Base-by-base conservation (phyloP, 2,329 filamentous ascomycete species). In the Ramularia endophylla region DNA sequence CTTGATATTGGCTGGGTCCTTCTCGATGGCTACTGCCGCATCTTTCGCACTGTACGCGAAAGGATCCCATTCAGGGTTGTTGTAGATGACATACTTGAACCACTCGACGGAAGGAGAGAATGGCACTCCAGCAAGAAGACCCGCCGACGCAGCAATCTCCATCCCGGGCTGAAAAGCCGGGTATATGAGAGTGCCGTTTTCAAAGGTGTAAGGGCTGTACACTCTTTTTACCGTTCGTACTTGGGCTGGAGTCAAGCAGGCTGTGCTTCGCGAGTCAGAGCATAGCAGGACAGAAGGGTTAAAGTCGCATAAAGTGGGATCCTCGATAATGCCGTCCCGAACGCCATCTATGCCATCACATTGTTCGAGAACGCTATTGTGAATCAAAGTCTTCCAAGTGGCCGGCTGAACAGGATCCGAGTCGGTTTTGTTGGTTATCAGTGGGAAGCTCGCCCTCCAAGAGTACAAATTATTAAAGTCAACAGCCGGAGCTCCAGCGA, bases 71-170 rank as follows among this genome's bases (percentile, higher is more conserved):
- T 34, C 51, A 0, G 43, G 57, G 49, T 70, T 56, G 45, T 68
- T 68, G 59, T 68, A 71, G 34, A 75, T 58, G 5, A 59, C 71
- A 48, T 71, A 73, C 16, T 61, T 62, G 58, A 69, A 71, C 69
- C 68, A 75, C 50, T 72, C 68, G 4, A 71, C 64, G 54, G 73
- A 64, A 13, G 65, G 60, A 1, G 71, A 70, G 48, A 68, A 74
- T 3, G 72, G 59, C 1, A 73, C 51, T 3, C 57, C 41, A 1
- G 61, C 37, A 30, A 2, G 71, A 25, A 75, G 60, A 47, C 70
- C 73, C 12, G 51, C 47, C 3, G 55, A 57, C 22, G 58, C 38
- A 16, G 12, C 58, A 3, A 50, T 55, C 16, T 48, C 50, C 32
- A 62, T 51, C 20, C 31, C 31, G 50, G 65, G 60, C 8, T 50